phyloP scores from a whole-genome alignment of 352 stramenopile species.

The Pythium guiyangense region DNA sequence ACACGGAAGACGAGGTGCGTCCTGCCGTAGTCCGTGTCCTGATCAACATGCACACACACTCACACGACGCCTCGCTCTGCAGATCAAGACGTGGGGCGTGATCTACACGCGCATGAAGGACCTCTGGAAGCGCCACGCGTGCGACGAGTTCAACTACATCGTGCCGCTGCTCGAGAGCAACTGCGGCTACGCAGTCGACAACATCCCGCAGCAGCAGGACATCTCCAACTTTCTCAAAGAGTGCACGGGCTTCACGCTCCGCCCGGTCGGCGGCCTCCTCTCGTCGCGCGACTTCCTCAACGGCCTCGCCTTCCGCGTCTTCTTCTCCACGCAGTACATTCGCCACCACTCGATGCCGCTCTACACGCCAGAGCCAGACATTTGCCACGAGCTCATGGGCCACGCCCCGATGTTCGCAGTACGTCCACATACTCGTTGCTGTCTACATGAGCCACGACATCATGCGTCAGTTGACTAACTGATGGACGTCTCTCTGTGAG shows the following conservation, averaged over 20 bases:
- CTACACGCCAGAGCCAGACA: slow-evolving; percentile 98
- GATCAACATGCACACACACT: too few species aligned
- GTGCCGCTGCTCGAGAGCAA: slow-evolving; percentile 92
- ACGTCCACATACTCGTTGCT: slow-evolving; percentile 6
- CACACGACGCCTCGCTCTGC: neutral
- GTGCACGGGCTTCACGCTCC: slow-evolving; percentile 89
- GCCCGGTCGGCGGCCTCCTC: slow-evolving; percentile 94
- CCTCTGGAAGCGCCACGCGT: slow-evolving; percentile 93
- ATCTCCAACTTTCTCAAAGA: slow-evolving; percentile 94
- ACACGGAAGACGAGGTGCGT: slow-evolving; percentile 92
- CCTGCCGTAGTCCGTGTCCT: too few species aligned
- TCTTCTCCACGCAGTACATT: slow-evolving; percentile 97
- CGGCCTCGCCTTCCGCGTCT: slow-evolving; percentile 96
- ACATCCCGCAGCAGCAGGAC: slow-evolving; percentile 94
- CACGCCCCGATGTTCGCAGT: slow-evolving; percentile 97
- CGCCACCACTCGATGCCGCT: slow-evolving; percentile 93
- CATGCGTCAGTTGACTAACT: neutral
- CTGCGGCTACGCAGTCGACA: slow-evolving; percentile 91
- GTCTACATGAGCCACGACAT: neutral
- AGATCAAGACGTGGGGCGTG: slow-evolving; percentile 84
- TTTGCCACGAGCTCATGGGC: slow-evolving; percentile 96
- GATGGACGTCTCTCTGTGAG: neutral
- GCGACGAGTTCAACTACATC: slow-evolving; percentile 96
- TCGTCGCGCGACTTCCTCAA: slow-evolving; percentile 97
- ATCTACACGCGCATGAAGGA: slow-evolving; percentile 94